Percentiles rank a stretch among this genome's conserved stretches.
phyloP scores from a whole-genome alignment of 176 grass and related monocot species.

The Triticum urartu region DNA sequence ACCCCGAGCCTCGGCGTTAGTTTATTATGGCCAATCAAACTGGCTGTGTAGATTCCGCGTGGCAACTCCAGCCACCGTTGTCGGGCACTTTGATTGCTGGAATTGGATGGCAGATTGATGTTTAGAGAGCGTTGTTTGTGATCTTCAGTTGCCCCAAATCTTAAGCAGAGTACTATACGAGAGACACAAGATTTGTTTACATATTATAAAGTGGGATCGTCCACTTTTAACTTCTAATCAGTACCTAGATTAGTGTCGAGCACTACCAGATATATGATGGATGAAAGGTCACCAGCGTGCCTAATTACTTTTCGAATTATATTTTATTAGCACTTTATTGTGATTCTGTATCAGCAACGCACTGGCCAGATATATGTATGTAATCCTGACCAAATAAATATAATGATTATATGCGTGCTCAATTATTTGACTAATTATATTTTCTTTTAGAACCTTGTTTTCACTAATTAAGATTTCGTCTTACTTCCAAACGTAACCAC shows the following conservation, averaged over 20 bases:
- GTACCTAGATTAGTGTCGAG: not conserved
- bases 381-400: not conserved
- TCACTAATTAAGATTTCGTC: not conserved
- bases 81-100: not conserved
- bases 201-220: slow-evolving; percentile 7
- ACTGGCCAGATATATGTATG: not conserved
- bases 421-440: not conserved
- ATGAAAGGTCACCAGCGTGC: not conserved
- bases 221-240: not conserved
- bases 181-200: not conserved
- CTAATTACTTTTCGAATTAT: not conserved
- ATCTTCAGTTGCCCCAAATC: not conserved
- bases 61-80: not conserved
- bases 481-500: not conserved
- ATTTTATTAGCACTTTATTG: not conserved
- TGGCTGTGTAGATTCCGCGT: not conserved
- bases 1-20: not conserved
- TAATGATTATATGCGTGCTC: not conserved
- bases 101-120: not conserved
- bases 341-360: not conserved
- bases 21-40: not conserved
- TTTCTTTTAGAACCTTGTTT: not conserved
- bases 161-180: not conserved
- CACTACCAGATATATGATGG: not conserved
- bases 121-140: not conserved